Percentiles rank a stretch among this genome's conserved stretches.
phyloP scores from a whole-genome alignment of 164 flowering plant species.

The Dillenia turbinata region DNA sequence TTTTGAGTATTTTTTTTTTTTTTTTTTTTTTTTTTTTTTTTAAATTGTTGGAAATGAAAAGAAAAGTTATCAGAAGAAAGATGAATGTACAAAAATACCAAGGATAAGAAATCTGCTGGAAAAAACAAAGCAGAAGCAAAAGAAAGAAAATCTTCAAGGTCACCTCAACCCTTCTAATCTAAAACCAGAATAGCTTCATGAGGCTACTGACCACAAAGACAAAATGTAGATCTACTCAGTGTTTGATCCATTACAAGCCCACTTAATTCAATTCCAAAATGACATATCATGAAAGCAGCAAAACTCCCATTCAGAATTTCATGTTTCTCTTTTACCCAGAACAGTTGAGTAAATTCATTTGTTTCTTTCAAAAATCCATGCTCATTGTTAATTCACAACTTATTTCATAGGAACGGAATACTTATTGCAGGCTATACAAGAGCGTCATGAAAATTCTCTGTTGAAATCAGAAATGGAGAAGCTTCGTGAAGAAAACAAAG shows the following conservation, averaged over 20 bases:
- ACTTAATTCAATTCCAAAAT: too few species aligned
- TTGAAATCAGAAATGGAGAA: conserved; percentile 88
- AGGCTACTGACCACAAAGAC: too few species aligned
- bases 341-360: not conserved
- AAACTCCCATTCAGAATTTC: not conserved
- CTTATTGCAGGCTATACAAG: conserved; percentile 81
- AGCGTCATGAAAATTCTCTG: conserved; percentile 93
- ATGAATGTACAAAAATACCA: too few species aligned
- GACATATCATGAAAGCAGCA: not conserved
- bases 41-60: not conserved
- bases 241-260: too few species aligned
- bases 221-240: too few species aligned
- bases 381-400: too few species aligned
- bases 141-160: too few species aligned
- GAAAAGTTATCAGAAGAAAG: not conserved
- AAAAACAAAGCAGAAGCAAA: too few species aligned
- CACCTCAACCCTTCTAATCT: too few species aligned
- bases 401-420: not conserved
- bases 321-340: not conserved
- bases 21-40: too few species aligned
- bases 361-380: not conserved
- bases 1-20: not conserved
- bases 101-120: too few species aligned
- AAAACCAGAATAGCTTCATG: too few species aligned
- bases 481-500: conserved; percentile 69